These are phyloP conservation scores for Fusarium brachygibbosum DNA, from an alignment of 2,329 filamentous ascomycete genomes.

Conservation along the genomic window DNA sequence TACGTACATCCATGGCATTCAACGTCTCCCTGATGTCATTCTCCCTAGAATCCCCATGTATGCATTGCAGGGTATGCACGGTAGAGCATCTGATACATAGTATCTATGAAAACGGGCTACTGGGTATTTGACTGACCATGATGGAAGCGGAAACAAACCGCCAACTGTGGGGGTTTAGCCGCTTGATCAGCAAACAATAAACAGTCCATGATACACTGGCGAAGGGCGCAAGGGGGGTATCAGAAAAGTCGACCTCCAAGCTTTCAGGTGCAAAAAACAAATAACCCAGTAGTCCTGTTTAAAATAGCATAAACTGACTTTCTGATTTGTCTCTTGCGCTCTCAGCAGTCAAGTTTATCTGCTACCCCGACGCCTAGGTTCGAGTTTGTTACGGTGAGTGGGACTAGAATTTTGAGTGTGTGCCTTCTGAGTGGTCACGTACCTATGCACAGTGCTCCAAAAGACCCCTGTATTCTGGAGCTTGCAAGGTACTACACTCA, in stretches of 20 bases:
- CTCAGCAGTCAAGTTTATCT: background rate
- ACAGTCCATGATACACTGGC: background rate
- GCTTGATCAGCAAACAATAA: conserved; percentile 6
- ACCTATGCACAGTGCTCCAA: background rate
- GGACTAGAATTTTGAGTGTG: background rate
- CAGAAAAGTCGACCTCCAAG: background rate
- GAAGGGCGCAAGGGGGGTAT: background rate
- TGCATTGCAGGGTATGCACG: conserved; percentile 20
- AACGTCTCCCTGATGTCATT: conserved; percentile 32
- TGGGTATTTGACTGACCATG: conserved; percentile 1
- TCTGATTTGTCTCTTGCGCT: background rate
- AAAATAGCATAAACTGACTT: background rate
- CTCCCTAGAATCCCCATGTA: conserved; percentile 3
- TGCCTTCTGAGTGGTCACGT: background rate
- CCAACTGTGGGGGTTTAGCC: conserved; percentile 18
- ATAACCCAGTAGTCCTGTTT: background rate
- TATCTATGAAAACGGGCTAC: conserved; percentile 21
- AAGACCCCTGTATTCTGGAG: conserved; percentile 28
- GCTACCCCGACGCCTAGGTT: background rate
- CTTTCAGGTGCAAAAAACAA: background rate
- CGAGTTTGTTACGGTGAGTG: conserved; percentile 8
- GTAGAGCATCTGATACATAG: conserved; percentile 23
- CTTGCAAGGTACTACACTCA: conserved; percentile 15
- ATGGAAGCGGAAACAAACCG: conserved; percentile 35
- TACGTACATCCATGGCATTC: background rate